A percentile compares a stretch with the other conserved stretches of the same genome.
phyloP scores from a whole-genome alignment of 148 eudicot species.

The Rhododendron ovatum region DNA sequence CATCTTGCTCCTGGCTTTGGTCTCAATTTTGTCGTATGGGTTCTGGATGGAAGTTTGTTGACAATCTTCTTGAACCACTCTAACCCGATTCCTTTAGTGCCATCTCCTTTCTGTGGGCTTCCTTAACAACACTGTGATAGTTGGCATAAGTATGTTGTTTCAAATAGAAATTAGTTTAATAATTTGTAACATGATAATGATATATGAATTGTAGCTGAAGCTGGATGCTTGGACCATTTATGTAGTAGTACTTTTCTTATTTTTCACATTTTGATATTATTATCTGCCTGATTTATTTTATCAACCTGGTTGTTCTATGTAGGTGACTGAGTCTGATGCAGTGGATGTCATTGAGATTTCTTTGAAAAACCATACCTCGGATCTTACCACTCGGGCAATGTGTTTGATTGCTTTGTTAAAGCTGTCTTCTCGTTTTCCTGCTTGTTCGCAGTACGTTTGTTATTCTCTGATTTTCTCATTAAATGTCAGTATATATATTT shows the following conservation, averaged over 20 bases:
- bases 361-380: constrained; percentile 59
- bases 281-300: neutral
- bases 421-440: constrained; percentile 90
- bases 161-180: neutral
- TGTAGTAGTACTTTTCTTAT: neutral
- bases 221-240: neutral
- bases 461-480: constrained; percentile 12
- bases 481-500: neutral
- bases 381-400: constrained; percentile 83
- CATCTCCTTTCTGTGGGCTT: neutral
- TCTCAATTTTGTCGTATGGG: neutral
- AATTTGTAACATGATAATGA: neutral
- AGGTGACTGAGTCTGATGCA: constrained; percentile 95
- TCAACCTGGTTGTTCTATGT: constrained; percentile 21
- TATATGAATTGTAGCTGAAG: neutral
- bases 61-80: neutral
- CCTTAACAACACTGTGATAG: neutral
- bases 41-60: neutral
- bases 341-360: constrained; percentile 77
- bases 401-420: constrained; percentile 85
- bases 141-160: neutral
- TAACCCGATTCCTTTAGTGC: neutral
- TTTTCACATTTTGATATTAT: neutral
- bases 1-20: neutral
- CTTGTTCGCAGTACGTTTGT: constrained; percentile 71